A percentile compares a stretch with the other conserved stretches of the same genome.
These are phyloP conservation scores for Kurtzmaniella quercitrusa DNA, from an alignment of 1,139 yeast genomes.

Conservation along the genomic window DNA sequence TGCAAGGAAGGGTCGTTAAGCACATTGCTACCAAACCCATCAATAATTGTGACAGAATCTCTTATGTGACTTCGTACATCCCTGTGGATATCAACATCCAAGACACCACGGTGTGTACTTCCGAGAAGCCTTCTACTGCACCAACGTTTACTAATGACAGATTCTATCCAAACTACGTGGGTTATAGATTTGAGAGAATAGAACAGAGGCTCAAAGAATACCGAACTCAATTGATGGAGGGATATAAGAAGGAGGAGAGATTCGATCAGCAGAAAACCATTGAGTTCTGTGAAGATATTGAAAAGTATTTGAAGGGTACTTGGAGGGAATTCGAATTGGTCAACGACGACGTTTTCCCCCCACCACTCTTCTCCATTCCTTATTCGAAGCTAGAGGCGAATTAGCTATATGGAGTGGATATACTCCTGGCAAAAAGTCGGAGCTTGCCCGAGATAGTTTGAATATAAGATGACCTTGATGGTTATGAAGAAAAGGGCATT, in stretches of 20 bases:
- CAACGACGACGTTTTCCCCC: constrained; percentile 21
- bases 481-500: background rate
- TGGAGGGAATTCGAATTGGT: constrained; percentile 42
- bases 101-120: constrained; percentile 37
- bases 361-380: constrained; percentile 11
- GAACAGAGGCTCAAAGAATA: constrained; percentile 25
- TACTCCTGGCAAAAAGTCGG: background rate
- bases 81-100: constrained; percentile 32
- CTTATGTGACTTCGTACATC: constrained; percentile 39
- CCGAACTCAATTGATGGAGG: constrained; percentile 16
- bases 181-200: constrained; percentile 33
- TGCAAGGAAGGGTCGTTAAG: constrained; percentile 38
- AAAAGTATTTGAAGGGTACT: constrained; percentile 28
- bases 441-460: background rate
- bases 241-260: constrained; percentile 17
- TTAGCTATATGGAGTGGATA: background rate
- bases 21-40: constrained; percentile 24
- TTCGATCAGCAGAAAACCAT: constrained; percentile 37
- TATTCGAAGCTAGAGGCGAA: constrained; percentile 4
- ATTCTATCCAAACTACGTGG: constrained; percentile 41
- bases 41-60: constrained; percentile 26
- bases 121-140: constrained; percentile 36
- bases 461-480: background rate
- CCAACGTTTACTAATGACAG: constrained; percentile 31
- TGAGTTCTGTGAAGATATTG: constrained; percentile 28